These are phyloP conservation scores for Botrytis tulipae DNA, from an alignment of 2,329 filamentous ascomycete species.

Conservation along the genomic window DNA sequence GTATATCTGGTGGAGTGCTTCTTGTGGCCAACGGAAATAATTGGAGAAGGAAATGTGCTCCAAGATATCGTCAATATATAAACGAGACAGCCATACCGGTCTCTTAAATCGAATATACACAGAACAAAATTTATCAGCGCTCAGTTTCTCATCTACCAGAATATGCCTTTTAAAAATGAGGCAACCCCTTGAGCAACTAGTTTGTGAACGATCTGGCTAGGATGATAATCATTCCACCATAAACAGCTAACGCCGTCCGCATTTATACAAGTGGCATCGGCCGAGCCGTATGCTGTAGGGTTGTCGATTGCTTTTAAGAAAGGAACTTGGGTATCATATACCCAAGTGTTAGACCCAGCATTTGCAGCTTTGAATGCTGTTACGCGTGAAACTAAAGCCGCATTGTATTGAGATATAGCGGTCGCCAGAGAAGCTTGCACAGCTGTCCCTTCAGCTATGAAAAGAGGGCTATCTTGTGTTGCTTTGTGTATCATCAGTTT, in stretches of 20 bases:
- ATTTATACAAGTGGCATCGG: neutral
- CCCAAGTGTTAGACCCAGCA: neutral
- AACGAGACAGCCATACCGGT: neutral
- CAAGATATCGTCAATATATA: neutral
- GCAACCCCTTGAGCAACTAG: neutral
- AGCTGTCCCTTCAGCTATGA: neutral
- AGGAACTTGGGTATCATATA: constrained; percentile 2
- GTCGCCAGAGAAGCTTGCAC: neutral
- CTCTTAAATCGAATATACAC: neutral
- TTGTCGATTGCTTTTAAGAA: neutral
- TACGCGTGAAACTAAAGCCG: neutral
- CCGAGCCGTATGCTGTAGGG: neutral
- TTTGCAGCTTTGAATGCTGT: neutral
- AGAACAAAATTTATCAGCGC: neutral
- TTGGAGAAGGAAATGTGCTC: neutral
- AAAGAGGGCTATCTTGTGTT: neutral
- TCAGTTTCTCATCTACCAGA: neutral
- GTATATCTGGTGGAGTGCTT: neutral
- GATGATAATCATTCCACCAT: constrained; percentile 10
- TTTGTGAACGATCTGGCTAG: neutral
- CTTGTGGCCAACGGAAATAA: neutral
- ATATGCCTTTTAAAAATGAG: neutral
- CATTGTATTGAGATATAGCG: constrained; percentile 5
- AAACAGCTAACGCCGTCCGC: neutral
- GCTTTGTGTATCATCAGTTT: neutral